A percentile compares a stretch with the other conserved stretches of the same genome.
Conservation (phyloP, 257 asterid species). For the Rauvolfia tetraphylla region DNA sequence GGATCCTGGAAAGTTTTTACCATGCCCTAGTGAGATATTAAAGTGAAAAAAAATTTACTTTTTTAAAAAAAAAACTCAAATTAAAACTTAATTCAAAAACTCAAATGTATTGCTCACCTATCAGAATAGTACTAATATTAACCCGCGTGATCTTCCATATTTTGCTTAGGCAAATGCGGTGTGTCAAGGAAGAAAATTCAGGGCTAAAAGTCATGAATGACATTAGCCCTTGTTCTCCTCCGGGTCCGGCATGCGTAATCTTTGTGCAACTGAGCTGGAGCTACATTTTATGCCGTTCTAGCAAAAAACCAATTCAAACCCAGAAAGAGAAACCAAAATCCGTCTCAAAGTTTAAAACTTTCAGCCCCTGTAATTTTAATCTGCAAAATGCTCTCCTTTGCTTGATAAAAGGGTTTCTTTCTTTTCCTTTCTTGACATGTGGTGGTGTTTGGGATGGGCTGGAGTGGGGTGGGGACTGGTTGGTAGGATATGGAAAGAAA, state of each 20-base stretch:
- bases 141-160: no score
- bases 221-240: not conserved
- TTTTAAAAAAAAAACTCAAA: no score
- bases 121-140: no score
- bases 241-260: not conserved
- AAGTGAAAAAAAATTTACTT: no score
- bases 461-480: not conserved
- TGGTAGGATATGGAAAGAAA: not conserved
- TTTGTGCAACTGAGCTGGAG: not conserved
- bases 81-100: no score
- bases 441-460: not conserved
- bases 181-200: not conserved
- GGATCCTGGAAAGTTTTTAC: not conserved
- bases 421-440: not conserved
- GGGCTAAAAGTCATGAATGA: not conserved
- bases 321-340: not conserved
- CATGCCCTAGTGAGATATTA: no score
- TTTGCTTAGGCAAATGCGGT: no score
- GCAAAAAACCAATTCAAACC: not conserved
- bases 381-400: not conserved
- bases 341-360: not conserved
- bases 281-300: not conserved
- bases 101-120: not conserved
- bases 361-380: not conserved
- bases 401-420: not conserved